Conservation (phyloP, 345 rosid genomes). For the Pistacia integerrima region DNA sequence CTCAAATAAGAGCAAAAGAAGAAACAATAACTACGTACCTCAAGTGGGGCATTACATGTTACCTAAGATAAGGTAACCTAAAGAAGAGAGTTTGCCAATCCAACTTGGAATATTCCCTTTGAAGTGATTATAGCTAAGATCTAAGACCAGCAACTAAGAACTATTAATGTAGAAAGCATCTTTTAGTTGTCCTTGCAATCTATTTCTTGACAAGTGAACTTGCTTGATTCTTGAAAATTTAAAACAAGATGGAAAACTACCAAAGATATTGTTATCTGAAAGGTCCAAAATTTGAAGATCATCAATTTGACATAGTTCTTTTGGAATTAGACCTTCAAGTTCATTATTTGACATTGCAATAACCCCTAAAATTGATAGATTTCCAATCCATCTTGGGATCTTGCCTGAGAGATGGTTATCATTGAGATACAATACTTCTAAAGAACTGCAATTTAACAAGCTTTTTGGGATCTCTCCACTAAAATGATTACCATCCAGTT, state of each 20-base stretch:
- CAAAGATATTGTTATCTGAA: not conserved
- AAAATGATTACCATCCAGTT: not conserved
- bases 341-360: not conserved
- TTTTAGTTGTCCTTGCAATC: not conserved
- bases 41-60: too few relatives aligned
- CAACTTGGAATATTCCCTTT: conserved; percentile 4
- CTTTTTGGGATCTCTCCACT: not conserved
- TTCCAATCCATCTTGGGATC: conserved; percentile 20
- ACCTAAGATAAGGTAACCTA: conserved; percentile 22
- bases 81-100: not conserved
- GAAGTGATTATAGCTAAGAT: not conserved
- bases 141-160: not conserved
- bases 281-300: not conserved
- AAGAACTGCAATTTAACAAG: not conserved
- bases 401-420: conserved; percentile 14
- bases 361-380: accelerated
- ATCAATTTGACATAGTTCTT: not conserved
- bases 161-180: not conserved
- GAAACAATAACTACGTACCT: too few relatives aligned
- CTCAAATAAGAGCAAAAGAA: too few relatives aligned
- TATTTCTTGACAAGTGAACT: conserved; percentile 12
- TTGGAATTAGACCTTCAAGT: conserved; percentile 12
- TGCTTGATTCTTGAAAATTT: not conserved
- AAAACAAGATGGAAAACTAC: conserved; percentile 15
- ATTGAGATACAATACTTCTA: not conserved